phyloP scores from a whole-genome alignment of 768 basidiomycete genomes.

The Sistotremastrum suecicum region DNA sequence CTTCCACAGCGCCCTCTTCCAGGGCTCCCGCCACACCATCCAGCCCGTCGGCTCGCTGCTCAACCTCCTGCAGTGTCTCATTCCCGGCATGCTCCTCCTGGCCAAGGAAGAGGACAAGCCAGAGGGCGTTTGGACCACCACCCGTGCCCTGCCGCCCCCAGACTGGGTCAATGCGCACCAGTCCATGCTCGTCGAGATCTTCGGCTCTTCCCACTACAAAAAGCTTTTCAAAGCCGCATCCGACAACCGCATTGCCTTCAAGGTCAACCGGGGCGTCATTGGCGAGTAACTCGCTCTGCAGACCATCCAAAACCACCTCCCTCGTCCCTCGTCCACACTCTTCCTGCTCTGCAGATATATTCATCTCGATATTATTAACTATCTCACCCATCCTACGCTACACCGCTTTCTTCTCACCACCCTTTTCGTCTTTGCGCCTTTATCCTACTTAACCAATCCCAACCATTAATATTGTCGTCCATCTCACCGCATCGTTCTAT shows the following conservation, averaged over 20 bases:
- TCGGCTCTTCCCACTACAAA: slow-evolving; percentile 58
- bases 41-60: slow-evolving; percentile 59
- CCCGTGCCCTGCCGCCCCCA: slow-evolving; percentile 62
- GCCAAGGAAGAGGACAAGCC: slow-evolving; percentile 65
- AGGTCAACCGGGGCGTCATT: too few species aligned
- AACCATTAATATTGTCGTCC: too few species aligned
- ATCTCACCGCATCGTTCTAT: too few species aligned
- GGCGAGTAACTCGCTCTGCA: too few species aligned
- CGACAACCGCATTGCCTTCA: slow-evolving; percentile 54
- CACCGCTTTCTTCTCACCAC: too few species aligned
- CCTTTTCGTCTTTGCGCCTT: too few species aligned
- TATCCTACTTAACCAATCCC: too few species aligned
- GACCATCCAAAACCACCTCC: too few species aligned
- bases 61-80: slow-evolving; percentile 54
- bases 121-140: slow-evolving; percentile 57
- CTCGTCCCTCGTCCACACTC: too few species aligned
- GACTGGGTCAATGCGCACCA: slow-evolving; percentile 68
- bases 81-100: slow-evolving; percentile 58
- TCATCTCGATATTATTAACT: too few species aligned
- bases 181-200: slow-evolving; percentile 50
- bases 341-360: too few species aligned
- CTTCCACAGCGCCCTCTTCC: slow-evolving; percentile 67
- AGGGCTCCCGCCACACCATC: slow-evolving; percentile 52
- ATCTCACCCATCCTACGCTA: too few species aligned
- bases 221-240: slow-evolving; percentile 59